Evolutionary conservation across 2,329 filamentous ascomycete species (phyloP), one percentile per base, ranked within the genome.

Genomic region (Zasmidium citrigriseum): DNA sequence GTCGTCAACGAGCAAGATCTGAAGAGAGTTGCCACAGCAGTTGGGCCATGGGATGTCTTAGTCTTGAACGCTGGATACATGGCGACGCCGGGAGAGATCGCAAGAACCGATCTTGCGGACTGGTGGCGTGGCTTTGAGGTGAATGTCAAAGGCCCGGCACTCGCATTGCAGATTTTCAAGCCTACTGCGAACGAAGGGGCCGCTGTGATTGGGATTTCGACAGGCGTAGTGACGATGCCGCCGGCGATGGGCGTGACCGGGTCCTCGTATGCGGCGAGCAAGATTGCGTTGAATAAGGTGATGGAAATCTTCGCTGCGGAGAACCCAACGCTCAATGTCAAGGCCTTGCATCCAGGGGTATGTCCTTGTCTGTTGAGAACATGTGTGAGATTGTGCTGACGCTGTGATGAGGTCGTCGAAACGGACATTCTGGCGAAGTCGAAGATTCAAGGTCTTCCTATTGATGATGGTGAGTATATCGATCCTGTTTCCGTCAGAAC

Each of bases 1-100:
- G 46, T 68, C 9, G 65, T 64, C 11, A 51, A 54, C 41, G 63
- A 67, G 46, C 44, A 45, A 2, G 63, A 60, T 7, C 64, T 68
- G n/a, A 48, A 57, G 25, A 29, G 61, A 20, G 60, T 21, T 10
- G 27, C 51, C 10, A 21, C 11, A 11, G 21, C 18, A 16, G 14
- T 41, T 21, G 51, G 51, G 16, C n/a, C 44, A 12, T 53, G 51
- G 51, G 51, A 53, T 53, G 51, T 53, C 14, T 29, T 53, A 14
- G n/a, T 29, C 27, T 44, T 45, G 38, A 53, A 53, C 38, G 51
- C 51, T 9, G 51, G 51, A 12, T 53, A 45, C 23, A 3, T 53
- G 16, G 12, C 51, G 10, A 41, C 18, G 18, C 7, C 7, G 20
- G 23, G 23, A 14, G 7, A 9, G 27, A 53, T 53, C 25, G 27